Conservation (phyloP, 1,284 basidiomycete species). For the Sanghuangporus baumii region DNA sequence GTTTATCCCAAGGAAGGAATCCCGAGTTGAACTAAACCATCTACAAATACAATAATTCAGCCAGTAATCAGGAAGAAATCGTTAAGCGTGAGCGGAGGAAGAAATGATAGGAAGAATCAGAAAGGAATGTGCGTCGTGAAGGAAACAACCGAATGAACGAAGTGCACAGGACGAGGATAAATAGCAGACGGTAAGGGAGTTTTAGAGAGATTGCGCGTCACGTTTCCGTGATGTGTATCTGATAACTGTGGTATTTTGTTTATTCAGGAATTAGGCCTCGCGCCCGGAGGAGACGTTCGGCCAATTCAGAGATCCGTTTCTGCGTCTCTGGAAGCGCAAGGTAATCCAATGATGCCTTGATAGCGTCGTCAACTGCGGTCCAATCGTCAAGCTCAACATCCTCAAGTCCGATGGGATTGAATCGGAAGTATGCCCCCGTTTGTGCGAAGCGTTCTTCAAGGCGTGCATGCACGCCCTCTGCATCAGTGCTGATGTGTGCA, state of each 20-base stretch:
- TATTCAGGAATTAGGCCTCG: not conserved
- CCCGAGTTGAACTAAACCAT: not conserved
- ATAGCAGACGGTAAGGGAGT: not conserved
- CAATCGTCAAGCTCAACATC: conserved; percentile 14
- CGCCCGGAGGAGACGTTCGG: conserved; percentile 4
- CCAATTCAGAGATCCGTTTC: conserved; percentile 8
- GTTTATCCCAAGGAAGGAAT: not conserved
- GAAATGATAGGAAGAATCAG: not conserved
- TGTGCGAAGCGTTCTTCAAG: conserved; percentile 12
- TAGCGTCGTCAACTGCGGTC: conserved; percentile 9
- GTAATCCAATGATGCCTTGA: conserved; percentile 8
- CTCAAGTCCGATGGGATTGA: conserved; percentile 14
- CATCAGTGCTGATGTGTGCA: conserved; percentile 15
- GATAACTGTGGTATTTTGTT: not conserved
- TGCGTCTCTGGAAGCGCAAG: conserved; percentile 12
- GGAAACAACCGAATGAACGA: not conserved
- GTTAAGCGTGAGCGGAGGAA: not conserved
- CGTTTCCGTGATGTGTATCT: not conserved
- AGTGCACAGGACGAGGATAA: not conserved
- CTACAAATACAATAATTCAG: not conserved
- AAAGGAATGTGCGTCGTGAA: not conserved
- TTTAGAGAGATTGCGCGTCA: not conserved
- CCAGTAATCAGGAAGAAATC: not conserved
- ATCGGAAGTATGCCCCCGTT: conserved; percentile 14
- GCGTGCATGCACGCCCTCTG: conserved; percentile 10